Conservation (phyloP, 1,284 basidiomycete species). For the Chiua sp. region DNA sequence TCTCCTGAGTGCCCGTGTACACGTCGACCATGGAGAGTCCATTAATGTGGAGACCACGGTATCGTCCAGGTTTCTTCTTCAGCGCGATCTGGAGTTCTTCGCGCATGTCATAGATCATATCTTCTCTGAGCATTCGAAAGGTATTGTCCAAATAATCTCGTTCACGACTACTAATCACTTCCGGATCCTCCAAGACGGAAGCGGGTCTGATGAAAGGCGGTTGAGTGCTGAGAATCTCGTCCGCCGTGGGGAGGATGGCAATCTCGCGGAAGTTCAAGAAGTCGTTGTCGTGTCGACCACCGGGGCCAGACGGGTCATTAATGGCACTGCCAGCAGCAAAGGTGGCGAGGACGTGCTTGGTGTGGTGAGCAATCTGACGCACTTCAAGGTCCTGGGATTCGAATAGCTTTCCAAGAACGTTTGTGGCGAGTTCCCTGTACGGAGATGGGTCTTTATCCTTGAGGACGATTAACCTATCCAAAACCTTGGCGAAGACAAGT, state of each 20-base stretch:
- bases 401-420: constrained; percentile 42
- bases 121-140: constrained; percentile 67
- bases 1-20: constrained; percentile 41
- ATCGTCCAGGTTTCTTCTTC: constrained; percentile 52
- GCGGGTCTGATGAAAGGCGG: constrained; percentile 54
- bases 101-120: constrained; percentile 67
- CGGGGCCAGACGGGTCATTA: constrained; percentile 42
- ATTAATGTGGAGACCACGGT: constrained; percentile 49
- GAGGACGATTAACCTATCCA: constrained; percentile 53
- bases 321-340: constrained; percentile 21
- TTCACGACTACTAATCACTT: constrained; percentile 42
- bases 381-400: constrained; percentile 42
- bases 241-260: constrained; percentile 63
- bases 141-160: constrained; percentile 64
- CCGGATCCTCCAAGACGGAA: constrained; percentile 49
- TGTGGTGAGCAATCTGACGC: constrained; percentile 45
- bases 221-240: constrained; percentile 55
- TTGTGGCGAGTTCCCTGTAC: constrained; percentile 49
- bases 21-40: constrained; percentile 46
- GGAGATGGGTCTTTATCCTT: constrained; percentile 38
- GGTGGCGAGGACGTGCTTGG: constrained; percentile 47
- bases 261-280: constrained; percentile 60
- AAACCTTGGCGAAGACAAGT: constrained; percentile 55
- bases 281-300: constrained; percentile 73
- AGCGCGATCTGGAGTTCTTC: constrained; percentile 59